Base-by-base conservation (phyloP, 495 filamentous ascomycete species). In the Schizothecium vesticola region DNA sequence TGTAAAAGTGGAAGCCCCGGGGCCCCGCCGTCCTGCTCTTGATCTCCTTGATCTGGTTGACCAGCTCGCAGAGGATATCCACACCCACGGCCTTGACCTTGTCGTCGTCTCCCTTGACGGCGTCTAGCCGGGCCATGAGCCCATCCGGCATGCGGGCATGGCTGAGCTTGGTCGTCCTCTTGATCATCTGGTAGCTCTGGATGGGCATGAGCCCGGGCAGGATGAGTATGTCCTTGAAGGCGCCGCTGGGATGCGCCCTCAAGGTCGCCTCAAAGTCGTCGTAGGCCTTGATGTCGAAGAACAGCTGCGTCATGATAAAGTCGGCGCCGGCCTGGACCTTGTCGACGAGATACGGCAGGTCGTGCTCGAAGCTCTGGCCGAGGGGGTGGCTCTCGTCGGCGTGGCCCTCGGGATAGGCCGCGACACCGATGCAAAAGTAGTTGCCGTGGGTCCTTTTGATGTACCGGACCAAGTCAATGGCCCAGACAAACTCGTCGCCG, bases 221-320 rank as follows among this genome's bases (percentile, higher is more conserved):
- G 70, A 99, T 97, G 24, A 90, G 88, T 56, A 98, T 92, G 23
- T 87, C 88, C 78, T 91, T 92, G 80, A 99, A 97, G 9, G 87
- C 85, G 3, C 93, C 92, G 58, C 91, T 96, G 61, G 90, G 87
- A 76, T 99, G 93, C 60, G 88, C 86, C 65, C 95, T 85, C 70
- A 98, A 82, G 72, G 85, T 85, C 68, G 81, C 83, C 81, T 97
- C 94, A 76, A 93, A 98, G 43, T 81, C 81, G 59, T 86, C 82
- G 77, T 94, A 99, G 19, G 91, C 92, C 8, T 90, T 83, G 16
- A 91, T 84, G 73, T 98, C 93, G 77, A 94, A 99, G 80, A 97
- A 98, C 25, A 99, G 83, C 75, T 99, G 95, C n/a, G 96, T 98
- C 92, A 99, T 96, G 76, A 99, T 90, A 77, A 99, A 99, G 77